Base-by-base conservation (phyloP, 2,329 filamentous ascomycete species). In the Neocucurbitaria cava region DNA sequence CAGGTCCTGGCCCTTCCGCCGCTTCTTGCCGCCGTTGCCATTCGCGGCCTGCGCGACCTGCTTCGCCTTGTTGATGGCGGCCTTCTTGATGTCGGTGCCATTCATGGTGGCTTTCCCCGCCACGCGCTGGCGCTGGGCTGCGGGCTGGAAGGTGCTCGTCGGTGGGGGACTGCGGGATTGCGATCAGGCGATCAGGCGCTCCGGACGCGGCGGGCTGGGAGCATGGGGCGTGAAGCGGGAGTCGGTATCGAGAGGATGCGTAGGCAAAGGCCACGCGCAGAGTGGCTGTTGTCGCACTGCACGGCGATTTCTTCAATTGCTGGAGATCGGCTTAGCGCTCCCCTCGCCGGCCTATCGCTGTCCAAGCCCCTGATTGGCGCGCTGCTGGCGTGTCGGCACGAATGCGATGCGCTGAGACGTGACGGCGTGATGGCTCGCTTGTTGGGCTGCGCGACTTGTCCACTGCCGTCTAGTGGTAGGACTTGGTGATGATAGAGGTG, bases 1-100 rank as follows among this genome's bases (percentile, higher is more conserved):
- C 64, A 90, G 78, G 61, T 82, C 79, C 49, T 83, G 83, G 38
- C 88, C 87, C 82, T 91, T 91, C 81, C 89, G 88, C 71, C 88
- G 84, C 82, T 91, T 91, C 82, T 90, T 91, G 60, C 79, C 82
- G 68, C 79, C 81, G 73, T 81, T 85, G 56, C 78, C 79, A 76
- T 81, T 81, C 48, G 80, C 79, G 49, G 81, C 83, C 78, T 84
- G 80, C 57, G 84, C 84, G 72, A 86, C 85, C 74, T 86, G 83
- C 76, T 88, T 88, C 53, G 85, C 85, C 77, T 87, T 87, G 75
- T 84, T 85, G 76, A 87, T 83, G 69, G 85, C 85, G 52, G 84
- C 83, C 76, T 87, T 86, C 70, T 85, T 87, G 70, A 87, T 82
- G 68, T 86, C 84, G 71, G 80, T 81, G 71, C 85, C 84, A 79